Percentiles rank a stretch among this genome's conserved stretches.
Conservation (phyloP, 257 asterid genomes). For the Nicotiana sylvestris region DNA sequence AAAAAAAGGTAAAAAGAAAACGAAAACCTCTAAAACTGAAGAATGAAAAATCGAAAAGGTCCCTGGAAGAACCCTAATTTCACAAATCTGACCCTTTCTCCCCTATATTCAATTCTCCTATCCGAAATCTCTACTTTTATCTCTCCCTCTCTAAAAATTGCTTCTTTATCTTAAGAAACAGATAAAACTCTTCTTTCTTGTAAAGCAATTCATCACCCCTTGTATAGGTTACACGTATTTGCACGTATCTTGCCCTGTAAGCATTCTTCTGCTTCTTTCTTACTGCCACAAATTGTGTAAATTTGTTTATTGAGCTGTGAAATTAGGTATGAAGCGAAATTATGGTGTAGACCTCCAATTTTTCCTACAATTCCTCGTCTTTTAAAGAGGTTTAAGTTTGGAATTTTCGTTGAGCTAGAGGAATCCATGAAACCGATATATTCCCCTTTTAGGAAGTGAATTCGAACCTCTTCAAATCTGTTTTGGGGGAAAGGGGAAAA, state of each 20-base stretch:
- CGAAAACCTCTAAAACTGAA: not conserved
- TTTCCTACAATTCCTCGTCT: not conserved
- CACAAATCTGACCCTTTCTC: slow-evolving; percentile 25
- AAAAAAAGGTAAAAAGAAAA: not conserved
- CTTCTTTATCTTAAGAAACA: slow-evolving; percentile 19
- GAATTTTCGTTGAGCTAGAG: not conserved
- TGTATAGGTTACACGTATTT: slow-evolving; percentile 1
- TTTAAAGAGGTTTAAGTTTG: not conserved
- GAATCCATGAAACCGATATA: not conserved
- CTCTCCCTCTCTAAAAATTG: slow-evolving; percentile 21
- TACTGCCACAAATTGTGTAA: not conserved
- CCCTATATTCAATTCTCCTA: slow-evolving; percentile 12
- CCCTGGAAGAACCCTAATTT: slow-evolving; percentile 31
- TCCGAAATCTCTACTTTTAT: slow-evolving; percentile 26
- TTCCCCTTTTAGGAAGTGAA: not conserved
- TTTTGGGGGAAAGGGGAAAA: not conserved
- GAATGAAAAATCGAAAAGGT: slow-evolving; percentile 3
- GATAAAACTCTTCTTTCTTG: slow-evolving; percentile 8
- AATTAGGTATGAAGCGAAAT: not conserved
- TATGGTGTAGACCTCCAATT: not conserved
- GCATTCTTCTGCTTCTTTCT: not conserved
- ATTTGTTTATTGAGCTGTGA: not conserved
- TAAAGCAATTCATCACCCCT: not conserved
- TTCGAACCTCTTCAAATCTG: not conserved
- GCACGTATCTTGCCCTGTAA: not conserved